Evolutionary conservation across 495 filamentous ascomycete species (phyloP), one percentile per base, ranked within the genome.

Genomic region (Barbatosphaeria neglecta): DNA sequence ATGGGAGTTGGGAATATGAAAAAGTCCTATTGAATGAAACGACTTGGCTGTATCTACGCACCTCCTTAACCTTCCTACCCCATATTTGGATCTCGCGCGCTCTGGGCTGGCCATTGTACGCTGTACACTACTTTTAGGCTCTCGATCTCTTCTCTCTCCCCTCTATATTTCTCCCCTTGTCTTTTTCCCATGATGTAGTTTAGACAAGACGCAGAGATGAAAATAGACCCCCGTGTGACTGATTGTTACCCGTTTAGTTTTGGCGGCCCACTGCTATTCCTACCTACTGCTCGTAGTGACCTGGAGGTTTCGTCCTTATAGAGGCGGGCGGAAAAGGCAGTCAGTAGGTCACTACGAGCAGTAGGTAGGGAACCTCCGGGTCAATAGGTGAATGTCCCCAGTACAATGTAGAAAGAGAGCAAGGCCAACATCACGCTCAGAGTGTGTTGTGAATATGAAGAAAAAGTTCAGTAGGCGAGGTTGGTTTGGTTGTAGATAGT

Each of bases 131-230:
- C 6, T 15, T 15, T n/a, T 46, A 42, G 57, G 45, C 45, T 52
- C 44, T 41, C 37, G 11, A 41, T 44, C 49, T 8, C 9, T 2
- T 13, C 9, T 31, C 1, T 35, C 55, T 61, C 59, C 59, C 57
- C 55, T 48, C 61, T 64, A 55, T 51, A 27, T 39, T 64, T 59
- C 47, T 51, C 46, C 35, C 33, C 39, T 54, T 58, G 54, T 63
- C 52, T 54, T 55, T 45, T n/a, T n/a, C n/a, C n/a, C 45, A 35
- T 46, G 39, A 45, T 53, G 63, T 66, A 62, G 16, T 53, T 58
- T 64, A 58, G 52, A 59, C 41, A 46, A 55, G 43, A 52, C 55
- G 45, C 38, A 49, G 51, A 49, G 56, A 50, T 52, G 56, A 57
- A 51, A 55, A 62, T 57, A 54, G 58, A 55, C 25, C 19, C 18